Evolutionary conservation across 208 protist genomes (phyloP).

Genomic region (Leishmania martiniquensis): DNA sequence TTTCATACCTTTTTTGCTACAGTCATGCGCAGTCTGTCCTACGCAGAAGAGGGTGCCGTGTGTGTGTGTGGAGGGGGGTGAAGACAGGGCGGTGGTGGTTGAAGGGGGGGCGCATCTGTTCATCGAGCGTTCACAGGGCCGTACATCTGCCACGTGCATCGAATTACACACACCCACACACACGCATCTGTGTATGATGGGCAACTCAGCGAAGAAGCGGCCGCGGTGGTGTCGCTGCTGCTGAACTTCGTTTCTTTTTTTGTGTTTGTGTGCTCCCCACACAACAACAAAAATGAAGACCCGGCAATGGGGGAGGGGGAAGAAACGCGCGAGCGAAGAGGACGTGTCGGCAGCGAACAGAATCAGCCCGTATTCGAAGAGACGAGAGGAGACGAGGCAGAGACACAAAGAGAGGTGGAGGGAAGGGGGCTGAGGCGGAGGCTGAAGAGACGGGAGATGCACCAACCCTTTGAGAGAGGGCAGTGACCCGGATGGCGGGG

Average conservation of each 20-base stretch:
- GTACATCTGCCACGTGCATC: too few species aligned
- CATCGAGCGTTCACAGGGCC: neutral
- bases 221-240: too few species aligned
- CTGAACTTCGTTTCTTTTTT: too few species aligned
- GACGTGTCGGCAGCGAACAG: neutral
- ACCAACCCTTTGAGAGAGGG: too few species aligned
- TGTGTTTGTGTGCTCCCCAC: too few species aligned
- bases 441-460: too few species aligned
- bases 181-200: too few species aligned
- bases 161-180: too few species aligned
- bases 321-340: neutral
- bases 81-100: neutral
- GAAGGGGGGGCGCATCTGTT: neutral
- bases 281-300: neutral
- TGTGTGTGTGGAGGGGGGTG: neutral
- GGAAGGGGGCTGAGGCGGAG: neutral
- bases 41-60: too few species aligned
- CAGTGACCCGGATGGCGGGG: neutral
- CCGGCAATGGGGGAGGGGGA: neutral
- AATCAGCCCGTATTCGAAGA: neutral
- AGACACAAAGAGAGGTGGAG: neutral
- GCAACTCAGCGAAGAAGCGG: too few species aligned
- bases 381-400: too few species aligned
- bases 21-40: neutral
- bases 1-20: neutral